These are phyloP conservation scores for Warburgia ugandensis DNA, from an alignment of 164 flowering plant genomes.

Conservation along the genomic window DNA sequence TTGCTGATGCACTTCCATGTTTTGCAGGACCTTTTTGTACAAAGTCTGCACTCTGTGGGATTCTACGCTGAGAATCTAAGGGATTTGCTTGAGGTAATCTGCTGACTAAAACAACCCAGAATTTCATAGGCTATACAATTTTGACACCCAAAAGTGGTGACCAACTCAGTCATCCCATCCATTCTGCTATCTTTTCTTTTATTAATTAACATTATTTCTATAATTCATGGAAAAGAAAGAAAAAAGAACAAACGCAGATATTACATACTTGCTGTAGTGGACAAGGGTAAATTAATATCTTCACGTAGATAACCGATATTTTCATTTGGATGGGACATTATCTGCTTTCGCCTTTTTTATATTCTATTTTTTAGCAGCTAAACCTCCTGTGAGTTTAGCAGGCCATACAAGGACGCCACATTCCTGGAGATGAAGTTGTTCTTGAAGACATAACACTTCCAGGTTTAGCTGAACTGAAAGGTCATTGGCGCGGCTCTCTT, in stretches of 20 bases:
- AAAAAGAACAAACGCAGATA: too few species aligned
- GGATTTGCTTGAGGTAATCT: slow-evolving; percentile 79
- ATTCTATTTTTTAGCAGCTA: neutral
- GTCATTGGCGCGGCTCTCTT: slow-evolving; percentile 90
- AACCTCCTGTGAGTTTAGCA: slow-evolving; percentile 19
- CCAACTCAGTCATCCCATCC: too few species aligned
- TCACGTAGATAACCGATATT: neutral
- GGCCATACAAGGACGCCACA: slow-evolving; percentile 54
- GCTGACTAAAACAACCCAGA: slow-evolving; percentile 4
- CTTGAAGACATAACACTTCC: slow-evolving; percentile 86
- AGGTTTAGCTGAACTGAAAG: slow-evolving; percentile 88
- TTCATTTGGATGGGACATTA: neutral
- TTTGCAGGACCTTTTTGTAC: slow-evolving; percentile 81
- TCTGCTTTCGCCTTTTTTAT: neutral
- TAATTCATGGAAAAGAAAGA: too few species aligned
- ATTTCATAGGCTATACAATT: neutral
- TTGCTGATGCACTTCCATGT: too few species aligned
- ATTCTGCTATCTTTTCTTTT: too few species aligned
- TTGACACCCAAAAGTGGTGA: neutral
- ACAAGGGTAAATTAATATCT: too few species aligned
- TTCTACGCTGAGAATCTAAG: slow-evolving; percentile 55
- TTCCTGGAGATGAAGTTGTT: slow-evolving; percentile 60
- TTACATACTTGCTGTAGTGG: too few species aligned
- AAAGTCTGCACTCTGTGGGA: slow-evolving; percentile 78
- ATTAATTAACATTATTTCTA: too few species aligned